Evolutionary conservation across 768 basidiomycete species (phyloP).

Genomic region (Mycena alexandri): DNA sequence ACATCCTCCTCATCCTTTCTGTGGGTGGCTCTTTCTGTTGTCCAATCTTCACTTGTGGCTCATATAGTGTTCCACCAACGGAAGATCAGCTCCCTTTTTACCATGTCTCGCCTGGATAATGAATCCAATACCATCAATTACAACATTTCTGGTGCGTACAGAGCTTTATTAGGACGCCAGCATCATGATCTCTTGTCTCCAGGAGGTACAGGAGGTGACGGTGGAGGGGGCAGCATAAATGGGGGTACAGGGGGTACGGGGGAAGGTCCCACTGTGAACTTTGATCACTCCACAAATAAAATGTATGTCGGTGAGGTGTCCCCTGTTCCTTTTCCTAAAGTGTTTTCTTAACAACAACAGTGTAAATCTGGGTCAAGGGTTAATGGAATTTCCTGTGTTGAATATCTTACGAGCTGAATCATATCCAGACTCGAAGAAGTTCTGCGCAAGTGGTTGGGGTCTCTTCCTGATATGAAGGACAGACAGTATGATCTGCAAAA

Average conservation of each 20-base stretch:
- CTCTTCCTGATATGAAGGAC: too few relatives aligned
- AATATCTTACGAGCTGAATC: background rate
- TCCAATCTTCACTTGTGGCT: background rate
- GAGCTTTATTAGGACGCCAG: background rate
- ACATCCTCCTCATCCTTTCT: conserved; percentile 10
- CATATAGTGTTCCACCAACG: background rate
- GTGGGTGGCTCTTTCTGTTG: background rate
- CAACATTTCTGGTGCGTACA: background rate
- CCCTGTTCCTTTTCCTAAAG: background rate
- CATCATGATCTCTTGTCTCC: background rate
- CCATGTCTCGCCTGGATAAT: background rate
- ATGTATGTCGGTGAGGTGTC: background rate
- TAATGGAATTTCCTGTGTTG: background rate
- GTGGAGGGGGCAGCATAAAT: background rate
- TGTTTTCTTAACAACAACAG: background rate
- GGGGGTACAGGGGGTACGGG: background rate
- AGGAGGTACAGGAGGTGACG: background rate
- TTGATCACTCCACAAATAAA: background rate
- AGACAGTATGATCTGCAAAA: background rate
- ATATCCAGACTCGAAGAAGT: background rate
- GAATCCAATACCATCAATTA: background rate
- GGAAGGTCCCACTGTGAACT: background rate
- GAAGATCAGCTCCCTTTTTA: background rate
- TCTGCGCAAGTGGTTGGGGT: too few relatives aligned
- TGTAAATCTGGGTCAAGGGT: background rate